Evolutionary conservation across 805 yeast species (phyloP).

Genomic region (Dipodascus geniculatus): DNA sequence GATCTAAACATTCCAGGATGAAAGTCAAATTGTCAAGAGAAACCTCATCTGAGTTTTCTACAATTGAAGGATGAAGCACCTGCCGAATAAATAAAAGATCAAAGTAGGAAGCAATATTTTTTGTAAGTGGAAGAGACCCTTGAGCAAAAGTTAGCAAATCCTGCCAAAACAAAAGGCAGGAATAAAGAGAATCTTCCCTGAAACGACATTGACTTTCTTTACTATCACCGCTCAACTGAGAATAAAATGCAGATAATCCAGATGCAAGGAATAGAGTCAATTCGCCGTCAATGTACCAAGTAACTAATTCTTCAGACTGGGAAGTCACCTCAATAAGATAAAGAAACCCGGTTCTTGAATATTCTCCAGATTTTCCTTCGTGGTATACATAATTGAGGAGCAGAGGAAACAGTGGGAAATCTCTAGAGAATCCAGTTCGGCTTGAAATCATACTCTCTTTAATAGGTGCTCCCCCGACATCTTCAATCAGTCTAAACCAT

Average conservation of each 20-base stretch:
- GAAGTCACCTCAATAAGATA: conserved; percentile 17
- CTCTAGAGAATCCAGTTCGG: neutral
- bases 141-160: conserved; percentile 16
- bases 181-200: conserved; percentile 6
- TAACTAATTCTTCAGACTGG: conserved; percentile 12
- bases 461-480: neutral
- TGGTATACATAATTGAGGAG: conserved; percentile 18
- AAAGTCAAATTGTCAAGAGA: conserved; percentile 17
- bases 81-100: conserved; percentile 19
- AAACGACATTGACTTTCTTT: neutral
- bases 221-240: conserved; percentile 12
- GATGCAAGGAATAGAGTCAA: conserved; percentile 21
- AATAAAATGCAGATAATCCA: conserved; percentile 21
- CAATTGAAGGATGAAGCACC: conserved; percentile 20
- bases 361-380: conserved; percentile 20
- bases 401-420: conserved; percentile 17
- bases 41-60: conserved; percentile 13
- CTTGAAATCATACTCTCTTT: neutral
- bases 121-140: conserved; percentile 8
- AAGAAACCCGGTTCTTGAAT: conserved; percentile 19
- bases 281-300: conserved; percentile 19
- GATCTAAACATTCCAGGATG: conserved; percentile 16
- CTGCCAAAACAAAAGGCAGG: conserved; percentile 21
- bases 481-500: neutral
- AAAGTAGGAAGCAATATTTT: conserved; percentile 16